phyloP scores from a whole-genome alignment of 441 rosid species.

The Gossypium gossypioides region DNA sequence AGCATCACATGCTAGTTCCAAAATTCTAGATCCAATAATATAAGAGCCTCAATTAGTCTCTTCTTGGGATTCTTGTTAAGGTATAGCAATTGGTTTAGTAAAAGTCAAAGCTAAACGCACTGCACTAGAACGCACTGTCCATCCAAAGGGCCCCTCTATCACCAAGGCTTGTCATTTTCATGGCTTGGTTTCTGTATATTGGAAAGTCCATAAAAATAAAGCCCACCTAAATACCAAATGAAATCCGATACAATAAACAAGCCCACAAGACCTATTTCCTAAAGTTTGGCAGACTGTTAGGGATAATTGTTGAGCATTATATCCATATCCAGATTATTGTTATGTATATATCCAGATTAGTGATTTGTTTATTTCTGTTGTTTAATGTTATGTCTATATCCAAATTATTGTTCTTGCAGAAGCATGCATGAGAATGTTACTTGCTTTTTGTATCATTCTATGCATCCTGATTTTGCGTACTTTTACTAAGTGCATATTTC shows the following conservation, averaged over 20 bases:
- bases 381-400: not conserved
- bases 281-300: not conserved
- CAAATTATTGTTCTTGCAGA: not conserved
- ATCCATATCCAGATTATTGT: not conserved
- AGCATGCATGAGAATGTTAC: not conserved
- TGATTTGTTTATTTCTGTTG: not conserved
- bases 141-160: not conserved
- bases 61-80: not conserved
- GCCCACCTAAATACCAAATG: not conserved
- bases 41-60: not conserved
- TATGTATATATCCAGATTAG: not conserved
- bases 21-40: not conserved
- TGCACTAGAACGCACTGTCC: no score
- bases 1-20: not conserved
- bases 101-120: no score
- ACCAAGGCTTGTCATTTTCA: not conserved
- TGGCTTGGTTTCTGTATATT: not conserved
- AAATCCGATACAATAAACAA: not conserved
- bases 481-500: slow-evolving; percentile 1
- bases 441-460: not conserved
- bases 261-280: not conserved
- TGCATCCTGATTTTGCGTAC: not conserved
- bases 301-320: not conserved
- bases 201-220: not conserved
- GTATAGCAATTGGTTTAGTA: no score